Conservation (phyloP, 2,329 filamentous ascomycete genomes). For the Sporothrix variecibatus region DNA sequence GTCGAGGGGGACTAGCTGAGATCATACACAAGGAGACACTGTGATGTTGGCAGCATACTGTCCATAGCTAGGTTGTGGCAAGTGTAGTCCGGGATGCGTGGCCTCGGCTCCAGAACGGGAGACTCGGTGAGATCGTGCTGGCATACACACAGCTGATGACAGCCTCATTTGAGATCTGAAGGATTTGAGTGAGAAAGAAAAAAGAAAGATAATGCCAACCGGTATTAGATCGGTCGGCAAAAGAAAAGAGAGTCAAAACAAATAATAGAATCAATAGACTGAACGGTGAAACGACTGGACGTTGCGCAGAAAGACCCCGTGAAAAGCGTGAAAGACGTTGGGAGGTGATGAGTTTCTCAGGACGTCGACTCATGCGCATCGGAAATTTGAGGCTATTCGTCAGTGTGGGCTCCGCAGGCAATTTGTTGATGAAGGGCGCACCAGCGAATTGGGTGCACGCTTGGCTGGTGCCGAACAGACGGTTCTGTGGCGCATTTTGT, state of each 20-base stretch:
- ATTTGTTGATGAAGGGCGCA: constrained; percentile 13
- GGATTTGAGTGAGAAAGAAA: not conserved
- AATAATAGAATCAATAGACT: too few species aligned
- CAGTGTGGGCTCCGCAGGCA: constrained; percentile 19
- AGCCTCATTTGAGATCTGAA: constrained; percentile 28
- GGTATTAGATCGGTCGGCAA: not conserved
- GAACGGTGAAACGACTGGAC: not conserved
- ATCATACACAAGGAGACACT: constrained; percentile 29
- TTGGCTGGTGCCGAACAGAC: not conserved
- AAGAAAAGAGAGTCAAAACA: not conserved
- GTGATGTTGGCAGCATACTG: constrained; percentile 22
- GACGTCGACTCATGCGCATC: constrained; percentile 11
- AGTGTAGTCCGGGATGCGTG: constrained; percentile 10
- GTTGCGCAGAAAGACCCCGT: constrained; percentile 14
- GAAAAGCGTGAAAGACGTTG: not conserved
- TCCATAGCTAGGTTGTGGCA: constrained; percentile 30
- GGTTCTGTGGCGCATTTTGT: constrained; percentile 9
- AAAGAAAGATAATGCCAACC: not conserved
- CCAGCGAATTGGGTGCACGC: not conserved
- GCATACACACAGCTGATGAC: constrained; percentile 27
- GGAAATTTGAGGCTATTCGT: constrained; percentile 26
- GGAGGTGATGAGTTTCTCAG: constrained; percentile 2
- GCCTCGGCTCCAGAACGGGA: constrained; percentile 25
- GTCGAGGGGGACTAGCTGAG: constrained; percentile 28
- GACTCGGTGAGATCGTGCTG: constrained; percentile 23